Evolutionary conservation across 2,329 filamentous ascomycete species (phyloP).

Genomic region (Ascosphaera acerosa): DNA sequence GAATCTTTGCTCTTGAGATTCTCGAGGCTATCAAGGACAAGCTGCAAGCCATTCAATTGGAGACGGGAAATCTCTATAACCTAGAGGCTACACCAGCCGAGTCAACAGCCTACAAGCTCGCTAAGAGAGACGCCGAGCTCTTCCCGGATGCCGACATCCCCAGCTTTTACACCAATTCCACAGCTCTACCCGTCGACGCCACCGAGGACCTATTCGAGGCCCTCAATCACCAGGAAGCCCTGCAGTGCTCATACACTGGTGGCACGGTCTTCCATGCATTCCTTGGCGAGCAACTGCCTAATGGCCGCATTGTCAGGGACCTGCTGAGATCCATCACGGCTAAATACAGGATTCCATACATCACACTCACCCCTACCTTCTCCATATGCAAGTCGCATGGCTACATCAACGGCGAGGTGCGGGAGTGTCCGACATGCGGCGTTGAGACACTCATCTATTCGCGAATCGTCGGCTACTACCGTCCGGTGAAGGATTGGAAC

Average conservation of each 20-base stretch:
- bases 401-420: not conserved
- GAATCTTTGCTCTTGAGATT: not conserved
- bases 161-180: conserved; percentile 1
- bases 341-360: conserved; percentile 1
- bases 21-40: conserved; percentile 1
- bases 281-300: not conserved
- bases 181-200: conserved; percentile 1
- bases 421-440: not conserved
- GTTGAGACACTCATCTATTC: not conserved
- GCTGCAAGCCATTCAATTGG: not conserved
- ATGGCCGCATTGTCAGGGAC: not conserved
- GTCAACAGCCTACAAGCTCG: conserved; percentile 1
- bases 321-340: not conserved
- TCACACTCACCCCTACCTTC: conserved; percentile 1
- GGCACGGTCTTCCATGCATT: conserved; percentile 1
- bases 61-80: conserved; percentile 1
- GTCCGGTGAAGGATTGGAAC: conserved; percentile 1
- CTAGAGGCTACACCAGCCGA: conserved; percentile 1
- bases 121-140: not conserved
- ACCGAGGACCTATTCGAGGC: conserved; percentile 1
- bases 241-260: conserved; percentile 1
- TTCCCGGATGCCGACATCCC: conserved; percentile 1
- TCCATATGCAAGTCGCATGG: conserved; percentile 1
- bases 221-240: conserved; percentile 1
- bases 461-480: not conserved